Evolutionary conservation across 2,329 filamentous ascomycete genomes (phyloP).

Genomic region (Neofusicoccum umdonicola): DNA sequence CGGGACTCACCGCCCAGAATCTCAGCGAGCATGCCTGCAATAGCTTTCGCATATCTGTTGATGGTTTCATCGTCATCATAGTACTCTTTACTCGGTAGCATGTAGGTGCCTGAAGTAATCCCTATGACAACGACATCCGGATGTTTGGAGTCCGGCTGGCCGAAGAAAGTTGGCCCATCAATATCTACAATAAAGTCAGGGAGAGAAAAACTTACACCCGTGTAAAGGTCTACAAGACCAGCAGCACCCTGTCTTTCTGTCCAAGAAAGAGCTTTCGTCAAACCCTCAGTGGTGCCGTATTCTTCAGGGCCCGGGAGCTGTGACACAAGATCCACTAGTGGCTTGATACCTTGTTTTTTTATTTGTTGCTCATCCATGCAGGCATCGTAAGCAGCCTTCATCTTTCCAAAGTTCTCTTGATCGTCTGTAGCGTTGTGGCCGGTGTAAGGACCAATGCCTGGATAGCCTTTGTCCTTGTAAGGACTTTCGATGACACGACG

Average conservation of each 20-base stretch:
- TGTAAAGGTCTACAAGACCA: not conserved
- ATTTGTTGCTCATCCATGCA: constrained; percentile 64
- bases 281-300: not conserved
- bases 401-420: constrained; percentile 63
- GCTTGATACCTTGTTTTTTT: constrained; percentile 54
- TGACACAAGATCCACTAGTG: constrained; percentile 50
- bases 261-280: not conserved
- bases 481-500: not conserved
- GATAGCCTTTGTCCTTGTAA: not conserved
- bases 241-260: not conserved
- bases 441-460: constrained; percentile 15
- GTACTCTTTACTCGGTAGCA: constrained; percentile 37
- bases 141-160: not conserved
- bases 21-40: not conserved
- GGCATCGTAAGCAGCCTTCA: constrained; percentile 63
- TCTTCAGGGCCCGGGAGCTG: constrained; percentile 26
- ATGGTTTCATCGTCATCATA: constrained; percentile 35
- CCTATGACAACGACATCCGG: constrained; percentile 24
- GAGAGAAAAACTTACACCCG: not conserved
- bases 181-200: not conserved
- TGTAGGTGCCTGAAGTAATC: constrained; percentile 47
- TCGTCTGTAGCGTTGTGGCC: constrained; percentile 40
- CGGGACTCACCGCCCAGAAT: not conserved
- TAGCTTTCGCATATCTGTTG: constrained; percentile 23
- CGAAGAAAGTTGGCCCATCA: too few species aligned